Evolutionary conservation across 441 rosid species (phyloP).

Genomic region (Brassica hybrid): DNA sequence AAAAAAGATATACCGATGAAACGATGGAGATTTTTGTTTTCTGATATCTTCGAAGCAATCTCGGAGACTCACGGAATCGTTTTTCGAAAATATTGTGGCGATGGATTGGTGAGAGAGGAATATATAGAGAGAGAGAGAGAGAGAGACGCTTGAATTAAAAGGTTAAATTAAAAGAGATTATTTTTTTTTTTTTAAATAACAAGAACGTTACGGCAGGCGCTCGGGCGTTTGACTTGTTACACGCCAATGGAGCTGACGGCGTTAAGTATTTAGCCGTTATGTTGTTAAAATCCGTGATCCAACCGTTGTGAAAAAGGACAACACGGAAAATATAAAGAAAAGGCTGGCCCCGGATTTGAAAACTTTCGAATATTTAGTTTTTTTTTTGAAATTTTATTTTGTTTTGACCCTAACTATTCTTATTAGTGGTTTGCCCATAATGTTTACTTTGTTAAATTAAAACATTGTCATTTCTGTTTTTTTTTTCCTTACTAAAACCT

Average conservation of each 20-base stretch:
- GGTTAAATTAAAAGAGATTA: slow-evolving; percentile 23
- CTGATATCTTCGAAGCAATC: slow-evolving; percentile 15
- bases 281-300: slow-evolving; percentile 45
- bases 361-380: slow-evolving; percentile 33
- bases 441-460: not conserved
- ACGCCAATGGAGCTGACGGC: slow-evolving; percentile 18
- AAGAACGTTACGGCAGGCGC: slow-evolving; percentile 47
- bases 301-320: slow-evolving; percentile 45
- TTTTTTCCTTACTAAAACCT: not conserved
- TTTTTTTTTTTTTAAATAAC: not conserved
- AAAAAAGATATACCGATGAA: slow-evolving; percentile 31
- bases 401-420: not conserved
- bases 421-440: not conserved
- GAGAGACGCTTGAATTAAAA: not conserved
- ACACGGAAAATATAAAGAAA: slow-evolving; percentile 23
- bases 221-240: slow-evolving; percentile 40
- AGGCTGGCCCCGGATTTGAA: slow-evolving; percentile 33
- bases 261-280: slow-evolving; percentile 39
- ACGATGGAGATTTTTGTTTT: slow-evolving; percentile 8
- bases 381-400: not conserved
- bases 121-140: not conserved
- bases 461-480: not conserved
- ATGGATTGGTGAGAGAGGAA: not conserved
- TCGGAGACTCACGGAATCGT: slow-evolving; percentile 14
- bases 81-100: slow-evolving; percentile 11